Base-by-base conservation (phyloP, 2,329 filamentous ascomycete genomes). In the Neoarthrinium moseri region DNA sequence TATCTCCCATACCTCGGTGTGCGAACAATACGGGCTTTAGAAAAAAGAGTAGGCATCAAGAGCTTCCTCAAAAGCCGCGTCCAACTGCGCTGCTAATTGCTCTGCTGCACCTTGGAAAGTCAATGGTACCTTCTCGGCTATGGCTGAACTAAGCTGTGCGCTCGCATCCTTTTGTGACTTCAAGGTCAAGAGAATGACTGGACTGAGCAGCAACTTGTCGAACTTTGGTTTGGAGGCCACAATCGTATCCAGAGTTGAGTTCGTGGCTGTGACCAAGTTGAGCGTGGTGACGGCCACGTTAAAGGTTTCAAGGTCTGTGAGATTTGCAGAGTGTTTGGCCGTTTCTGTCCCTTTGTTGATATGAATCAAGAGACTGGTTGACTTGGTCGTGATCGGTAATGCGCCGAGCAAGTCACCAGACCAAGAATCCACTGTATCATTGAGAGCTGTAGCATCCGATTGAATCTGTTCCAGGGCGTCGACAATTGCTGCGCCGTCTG, bases 141-240 rank as follows among this genome's bases (percentile, higher is more conserved):
- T 57, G 0, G 64, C 66, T 3, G 47, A 49, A 30, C 65, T 65
- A 32, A 74, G 65, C 8, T 68, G 59, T 20, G 57, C 56, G 0
- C 70, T 70, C 0, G 72, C 69, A 1, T 55, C 50, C 54, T 68
- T 65, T 59, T 76, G 62, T 6, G 64, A 48, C 45, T 68, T 54
- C 21, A 79, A 53, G 47, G 68, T 70, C 13, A 71, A 34, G 30
- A 73, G 56, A 27, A 77, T 72, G 27, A 73, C 54, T 0, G 72
- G 70, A 37, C 60, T 63, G 27, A 77, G 51, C 2, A 72, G 43
- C 5, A 74, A 55, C 30, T 59, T 58, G 51, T 74, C 67, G 47
- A 77, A 78, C 50, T 72, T 69, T 17, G 57, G 62, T 58, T 74
- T 73, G 22, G 63, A 56, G 10, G 47, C 54, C 47, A 73, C 59